A percentile compares a stretch with the other conserved stretches of the same genome.
Conservation (phyloP, 75 land plant genomes). For the Pinus tabuliformis region DNA sequence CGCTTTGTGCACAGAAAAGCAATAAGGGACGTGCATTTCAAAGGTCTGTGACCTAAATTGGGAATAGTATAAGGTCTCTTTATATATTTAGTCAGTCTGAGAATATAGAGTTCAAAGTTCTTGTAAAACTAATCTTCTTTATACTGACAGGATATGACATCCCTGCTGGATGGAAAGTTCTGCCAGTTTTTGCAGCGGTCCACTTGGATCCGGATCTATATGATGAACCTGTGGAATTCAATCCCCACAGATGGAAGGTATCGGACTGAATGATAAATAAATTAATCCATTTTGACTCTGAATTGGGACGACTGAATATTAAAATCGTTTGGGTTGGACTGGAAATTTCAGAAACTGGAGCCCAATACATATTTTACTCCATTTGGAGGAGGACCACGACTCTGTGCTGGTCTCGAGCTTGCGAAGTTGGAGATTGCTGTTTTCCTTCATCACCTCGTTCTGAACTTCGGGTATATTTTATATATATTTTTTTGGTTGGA, state of each 20-base stretch:
- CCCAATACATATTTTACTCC: constrained; percentile 46
- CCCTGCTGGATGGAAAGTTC: constrained; percentile 88
- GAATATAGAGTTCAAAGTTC: neutral
- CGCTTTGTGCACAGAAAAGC: constrained; percentile 80
- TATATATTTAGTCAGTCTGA: neutral
- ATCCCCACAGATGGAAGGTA: constrained; percentile 89
- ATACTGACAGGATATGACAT: constrained; percentile 56
- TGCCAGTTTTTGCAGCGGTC: constrained; percentile 75
- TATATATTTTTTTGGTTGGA: too few species aligned
- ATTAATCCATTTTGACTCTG: too few species aligned
- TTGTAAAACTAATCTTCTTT: too few species aligned
- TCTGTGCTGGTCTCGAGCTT: constrained; percentile 78
- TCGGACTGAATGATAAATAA: neutral
- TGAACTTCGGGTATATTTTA: constrained; percentile 30
- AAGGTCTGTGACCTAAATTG: constrained; percentile 38
- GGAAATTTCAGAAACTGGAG: constrained; percentile 4
- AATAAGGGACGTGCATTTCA: constrained; percentile 58
- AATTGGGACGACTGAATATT: too few species aligned
- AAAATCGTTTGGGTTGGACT: too few species aligned
- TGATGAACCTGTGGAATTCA: constrained; percentile 66
- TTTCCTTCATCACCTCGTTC: constrained; percentile 75
- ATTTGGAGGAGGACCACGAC: constrained; percentile 77
- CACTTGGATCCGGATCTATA: constrained; percentile 69
- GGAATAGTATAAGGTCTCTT: too few species aligned
- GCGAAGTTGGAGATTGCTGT: constrained; percentile 77